Conservation (phyloP, 108 stramenopile species). For the Chaetoceros muelleri region DNA sequence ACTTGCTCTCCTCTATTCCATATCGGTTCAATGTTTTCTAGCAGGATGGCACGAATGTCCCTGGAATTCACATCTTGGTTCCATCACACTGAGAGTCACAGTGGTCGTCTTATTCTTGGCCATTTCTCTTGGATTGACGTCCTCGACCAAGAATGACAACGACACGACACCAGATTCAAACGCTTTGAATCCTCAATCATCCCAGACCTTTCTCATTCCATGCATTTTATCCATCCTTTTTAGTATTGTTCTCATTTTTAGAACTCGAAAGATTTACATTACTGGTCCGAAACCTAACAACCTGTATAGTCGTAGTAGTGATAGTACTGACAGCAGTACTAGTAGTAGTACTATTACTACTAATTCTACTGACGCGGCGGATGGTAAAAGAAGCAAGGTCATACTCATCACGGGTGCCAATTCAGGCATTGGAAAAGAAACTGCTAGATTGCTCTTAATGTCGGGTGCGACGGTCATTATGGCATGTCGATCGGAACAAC, state of each 20-base stretch:
- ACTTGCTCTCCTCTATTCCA: neutral
- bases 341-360: too few relatives aligned
- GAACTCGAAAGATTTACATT: neutral
- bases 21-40: neutral
- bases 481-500: constrained; percentile 44
- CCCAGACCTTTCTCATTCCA: constrained; percentile 29
- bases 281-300: neutral
- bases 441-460: constrained; percentile 49
- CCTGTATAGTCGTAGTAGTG: too few relatives aligned
- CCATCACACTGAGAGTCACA: neutral
- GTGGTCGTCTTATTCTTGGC: neutral
- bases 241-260: constrained; percentile 4
- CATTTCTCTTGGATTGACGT: neutral
- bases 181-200: too few relatives aligned
- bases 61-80: neutral
- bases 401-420: constrained; percentile 77
- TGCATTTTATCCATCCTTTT: constrained; percentile 24
- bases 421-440: constrained; percentile 73
- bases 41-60: neutral
- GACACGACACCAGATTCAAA: too few relatives aligned
- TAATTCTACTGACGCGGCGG: too few relatives aligned
- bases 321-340: too few relatives aligned
- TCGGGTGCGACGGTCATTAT: constrained; percentile 65
- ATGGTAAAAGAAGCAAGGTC: constrained; percentile 14
- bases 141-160: constrained; percentile 3